A percentile compares a stretch with the other conserved stretches of the same genome.
Evolutionary conservation across 177 flowering plant genomes (phyloP).

Genomic region (Vitis hybrid): DNA sequence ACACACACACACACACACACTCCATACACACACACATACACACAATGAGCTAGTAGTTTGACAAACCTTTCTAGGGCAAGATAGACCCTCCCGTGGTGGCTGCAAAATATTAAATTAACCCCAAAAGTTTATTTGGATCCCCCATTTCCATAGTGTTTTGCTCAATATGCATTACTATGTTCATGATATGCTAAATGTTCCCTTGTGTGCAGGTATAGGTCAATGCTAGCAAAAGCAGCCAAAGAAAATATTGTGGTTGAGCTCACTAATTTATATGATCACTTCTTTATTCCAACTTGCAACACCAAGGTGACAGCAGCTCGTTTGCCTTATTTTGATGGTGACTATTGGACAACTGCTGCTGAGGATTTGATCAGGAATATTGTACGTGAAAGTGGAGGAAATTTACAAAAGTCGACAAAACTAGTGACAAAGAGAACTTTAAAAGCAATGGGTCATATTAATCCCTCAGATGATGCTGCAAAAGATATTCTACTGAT

Average conservation of each 20-base stretch:
- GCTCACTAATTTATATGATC: slow-evolving; percentile 48
- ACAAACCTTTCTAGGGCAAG: neutral
- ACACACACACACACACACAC: neutral
- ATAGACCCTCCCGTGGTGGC: too few species aligned
- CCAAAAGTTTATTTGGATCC: neutral
- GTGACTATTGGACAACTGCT: slow-evolving; percentile 56
- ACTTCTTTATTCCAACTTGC: slow-evolving; percentile 34
- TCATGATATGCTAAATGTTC: slow-evolving; percentile 3
- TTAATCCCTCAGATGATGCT: slow-evolving; percentile 23
- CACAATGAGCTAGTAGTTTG: neutral
- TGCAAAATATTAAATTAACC: too few species aligned
- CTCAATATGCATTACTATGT: neutral
- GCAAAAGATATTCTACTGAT: slow-evolving; percentile 40
- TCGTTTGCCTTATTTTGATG: slow-evolving; percentile 71
- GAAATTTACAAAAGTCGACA: slow-evolving; percentile 15
- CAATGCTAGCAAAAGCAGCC: slow-evolving; percentile 49
- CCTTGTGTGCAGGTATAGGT: slow-evolving; percentile 45
- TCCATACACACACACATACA: neutral
- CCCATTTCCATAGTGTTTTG: neutral
- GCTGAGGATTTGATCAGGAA: slow-evolving; percentile 36
- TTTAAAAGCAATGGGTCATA: slow-evolving; percentile 38
- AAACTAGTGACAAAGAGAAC: slow-evolving; percentile 27
- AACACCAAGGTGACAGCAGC: slow-evolving; percentile 51
- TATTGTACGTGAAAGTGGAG: slow-evolving; percentile 29
- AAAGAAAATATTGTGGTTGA: slow-evolving; percentile 42